Evolutionary conservation across 108 stramenopile species (phyloP).

Genomic region (Aurantiochytrium sp.): DNA sequence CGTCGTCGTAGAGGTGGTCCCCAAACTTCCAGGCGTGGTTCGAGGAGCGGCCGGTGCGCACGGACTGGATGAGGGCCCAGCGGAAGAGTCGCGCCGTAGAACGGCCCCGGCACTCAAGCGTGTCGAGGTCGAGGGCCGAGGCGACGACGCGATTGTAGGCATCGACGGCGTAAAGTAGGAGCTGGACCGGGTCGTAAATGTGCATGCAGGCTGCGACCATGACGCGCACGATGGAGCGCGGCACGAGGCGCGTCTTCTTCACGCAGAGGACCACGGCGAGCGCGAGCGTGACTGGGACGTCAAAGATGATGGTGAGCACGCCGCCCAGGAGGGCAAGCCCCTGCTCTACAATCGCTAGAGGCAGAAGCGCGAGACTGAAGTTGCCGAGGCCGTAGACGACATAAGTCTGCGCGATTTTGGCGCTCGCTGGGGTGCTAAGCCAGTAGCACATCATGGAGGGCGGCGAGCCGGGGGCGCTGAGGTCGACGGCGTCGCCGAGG

Average conservation of each 20-base stretch:
- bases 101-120: slow-evolving; percentile 13
- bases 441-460: background rate
- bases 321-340: background rate
- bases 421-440: background rate
- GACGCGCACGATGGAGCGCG: background rate
- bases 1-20: background rate
- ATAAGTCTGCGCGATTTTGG: background rate
- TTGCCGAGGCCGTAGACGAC: background rate
- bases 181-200: background rate
- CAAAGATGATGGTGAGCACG: background rate
- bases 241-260: background rate
- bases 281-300: background rate
- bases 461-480: background rate
- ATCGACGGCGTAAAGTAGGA: background rate
- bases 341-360: background rate
- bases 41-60: slow-evolving; percentile 8
- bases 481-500: background rate
- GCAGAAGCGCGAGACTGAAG: background rate
- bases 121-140: background rate
- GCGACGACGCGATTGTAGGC: background rate
- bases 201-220: background rate
- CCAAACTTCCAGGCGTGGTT: slow-evolving; percentile 15
- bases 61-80: background rate
- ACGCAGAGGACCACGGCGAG: background rate
- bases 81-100: slow-evolving; percentile 7